Conservation (phyloP, 2,329 filamentous ascomycete species). For the Coleophoma cylindrospora region DNA sequence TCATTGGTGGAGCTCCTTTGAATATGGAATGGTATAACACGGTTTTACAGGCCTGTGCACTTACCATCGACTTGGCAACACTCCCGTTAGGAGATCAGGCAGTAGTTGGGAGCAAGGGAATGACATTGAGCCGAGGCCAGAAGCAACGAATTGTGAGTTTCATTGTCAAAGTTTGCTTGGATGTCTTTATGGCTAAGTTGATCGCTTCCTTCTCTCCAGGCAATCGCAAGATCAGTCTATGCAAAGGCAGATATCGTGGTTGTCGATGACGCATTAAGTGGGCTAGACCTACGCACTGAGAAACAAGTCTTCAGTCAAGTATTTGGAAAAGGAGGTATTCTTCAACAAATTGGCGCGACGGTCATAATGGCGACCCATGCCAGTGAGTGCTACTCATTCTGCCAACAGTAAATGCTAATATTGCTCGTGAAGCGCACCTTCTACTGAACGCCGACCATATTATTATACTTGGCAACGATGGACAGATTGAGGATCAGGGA, state of each 20-base stretch:
- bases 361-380: conserved; percentile 32
- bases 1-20: conserved; percentile 32
- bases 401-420: background rate
- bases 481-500: conserved; percentile 4
- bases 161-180: conserved; percentile 4
- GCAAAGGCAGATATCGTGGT: conserved; percentile 18
- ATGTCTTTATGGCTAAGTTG: conserved; percentile 2
- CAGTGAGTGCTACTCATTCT: background rate
- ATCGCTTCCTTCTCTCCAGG: conserved; percentile 2
- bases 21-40: conserved; percentile 55
- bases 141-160: conserved; percentile 14
- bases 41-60: conserved; percentile 60
- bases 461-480: background rate
- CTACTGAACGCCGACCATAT: conserved; percentile 15
- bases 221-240: conserved; percentile 53
- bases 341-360: conserved; percentile 24
- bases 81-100: conserved; percentile 21
- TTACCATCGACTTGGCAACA: conserved; percentile 47
- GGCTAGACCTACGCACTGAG: conserved; percentile 20
- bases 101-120: conserved; percentile 21
- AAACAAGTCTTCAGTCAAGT: conserved; percentile 14
- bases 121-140: conserved; percentile 24
- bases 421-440: conserved; percentile 3
- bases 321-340: conserved; percentile 11
- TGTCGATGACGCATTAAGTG: conserved; percentile 23